Evolutionary conservation across 2,329 filamentous ascomycete genomes (phyloP).

Genomic region (Fusarium domesticum): DNA sequence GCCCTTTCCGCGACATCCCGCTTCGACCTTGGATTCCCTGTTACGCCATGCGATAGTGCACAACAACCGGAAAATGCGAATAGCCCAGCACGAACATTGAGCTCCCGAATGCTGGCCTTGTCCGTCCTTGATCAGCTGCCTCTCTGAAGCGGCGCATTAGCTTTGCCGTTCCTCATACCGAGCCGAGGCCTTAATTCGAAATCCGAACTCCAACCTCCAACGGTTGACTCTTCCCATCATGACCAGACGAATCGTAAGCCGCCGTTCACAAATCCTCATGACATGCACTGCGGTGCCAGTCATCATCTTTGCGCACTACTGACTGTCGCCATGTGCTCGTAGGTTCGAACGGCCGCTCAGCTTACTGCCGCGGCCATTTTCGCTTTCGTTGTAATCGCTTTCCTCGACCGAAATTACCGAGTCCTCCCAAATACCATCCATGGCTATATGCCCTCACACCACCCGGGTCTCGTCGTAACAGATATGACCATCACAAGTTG

Average conservation of each 20-base stretch:
- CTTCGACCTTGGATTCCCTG: constrained; percentile 2
- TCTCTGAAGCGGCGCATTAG: constrained; percentile 16
- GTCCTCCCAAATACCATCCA: constrained; percentile 84
- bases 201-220: neutral
- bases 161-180: neutral
- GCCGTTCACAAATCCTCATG: neutral
- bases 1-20: neutral
- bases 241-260: constrained; percentile 39
- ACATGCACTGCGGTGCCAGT: neutral
- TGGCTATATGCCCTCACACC: constrained; percentile 80
- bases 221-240: constrained; percentile 24
- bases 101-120: constrained; percentile 22
- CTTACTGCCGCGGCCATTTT: constrained; percentile 63
- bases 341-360: constrained; percentile 72
- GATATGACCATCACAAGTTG: constrained; percentile 79
- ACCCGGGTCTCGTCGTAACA: constrained; percentile 79
- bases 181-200: constrained; percentile 5
- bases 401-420: constrained; percentile 85
- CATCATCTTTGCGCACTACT: constrained; percentile 1
- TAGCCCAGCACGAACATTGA: constrained; percentile 15
- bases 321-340: constrained; percentile 2
- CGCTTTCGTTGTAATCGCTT: constrained; percentile 68
- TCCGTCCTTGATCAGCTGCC: constrained; percentile 12
- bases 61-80: constrained; percentile 29
- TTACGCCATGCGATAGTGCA: constrained; percentile 27